Conservation (phyloP, 805 yeast species). For the Nakazawaea laoshanensis region DNA sequence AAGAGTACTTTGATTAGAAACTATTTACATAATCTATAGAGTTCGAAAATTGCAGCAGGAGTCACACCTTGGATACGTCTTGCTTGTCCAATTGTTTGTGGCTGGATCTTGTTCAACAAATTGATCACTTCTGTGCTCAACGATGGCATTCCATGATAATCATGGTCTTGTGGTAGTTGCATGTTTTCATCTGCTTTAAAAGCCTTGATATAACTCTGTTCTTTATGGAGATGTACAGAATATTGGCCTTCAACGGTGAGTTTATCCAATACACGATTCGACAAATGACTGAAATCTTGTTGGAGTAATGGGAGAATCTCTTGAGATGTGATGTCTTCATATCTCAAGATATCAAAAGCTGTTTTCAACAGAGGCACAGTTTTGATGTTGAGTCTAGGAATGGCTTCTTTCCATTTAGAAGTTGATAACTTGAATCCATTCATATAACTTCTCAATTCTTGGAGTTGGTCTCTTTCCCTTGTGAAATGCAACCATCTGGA, state of each 20-base stretch:
- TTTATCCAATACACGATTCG: constrained; percentile 44
- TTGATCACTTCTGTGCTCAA: constrained; percentile 72
- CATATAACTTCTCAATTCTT: constrained; percentile 36
- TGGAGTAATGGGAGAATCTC: constrained; percentile 27
- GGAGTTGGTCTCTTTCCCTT: constrained; percentile 34
- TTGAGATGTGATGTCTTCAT: constrained; percentile 30
- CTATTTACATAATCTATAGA: constrained; percentile 52
- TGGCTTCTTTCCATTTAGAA: constrained; percentile 48
- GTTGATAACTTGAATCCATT: constrained; percentile 40
- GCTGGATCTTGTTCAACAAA: constrained; percentile 66
- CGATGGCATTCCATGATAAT: constrained; percentile 50
- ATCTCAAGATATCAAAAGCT: constrained; percentile 68
- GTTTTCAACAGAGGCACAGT: constrained; percentile 43
- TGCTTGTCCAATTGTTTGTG: constrained; percentile 91
- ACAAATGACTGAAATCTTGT: constrained; percentile 19
- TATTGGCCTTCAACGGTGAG: constrained; percentile 77
- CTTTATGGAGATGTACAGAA: constrained; percentile 70
- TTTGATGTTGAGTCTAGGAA: constrained; percentile 41
- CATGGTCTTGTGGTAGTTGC: constrained; percentile 57
- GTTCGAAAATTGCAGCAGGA: constrained; percentile 82
- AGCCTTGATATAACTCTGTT: constrained; percentile 61
- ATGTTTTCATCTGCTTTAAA: constrained; percentile 78
- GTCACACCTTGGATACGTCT: constrained; percentile 91
- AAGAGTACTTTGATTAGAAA: background rate
- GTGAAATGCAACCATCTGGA: constrained; percentile 43